These are phyloP conservation scores for Trichoderma hamatum DNA, from an alignment of 2,329 filamentous ascomycete genomes.

Conservation along the genomic window DNA sequence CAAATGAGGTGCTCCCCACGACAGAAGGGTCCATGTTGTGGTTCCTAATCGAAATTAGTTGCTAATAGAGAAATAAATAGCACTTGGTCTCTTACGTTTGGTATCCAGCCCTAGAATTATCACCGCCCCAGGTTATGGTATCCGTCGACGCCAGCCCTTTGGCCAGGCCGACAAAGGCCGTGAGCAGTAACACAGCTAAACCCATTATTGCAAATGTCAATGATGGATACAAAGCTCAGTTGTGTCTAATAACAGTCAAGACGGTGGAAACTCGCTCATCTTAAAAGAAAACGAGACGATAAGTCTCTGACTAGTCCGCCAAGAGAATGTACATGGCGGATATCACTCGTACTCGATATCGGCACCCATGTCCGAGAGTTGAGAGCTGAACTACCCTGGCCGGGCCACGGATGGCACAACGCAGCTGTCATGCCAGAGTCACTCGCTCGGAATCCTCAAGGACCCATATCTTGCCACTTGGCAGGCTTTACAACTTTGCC, in stretches of 20 bases:
- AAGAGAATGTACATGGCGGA: background rate
- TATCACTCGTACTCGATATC: background rate
- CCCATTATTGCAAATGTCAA: conserved; percentile 32
- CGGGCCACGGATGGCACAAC: background rate
- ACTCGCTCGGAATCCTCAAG: background rate
- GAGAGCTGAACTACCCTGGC: background rate
- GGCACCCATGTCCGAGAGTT: background rate
- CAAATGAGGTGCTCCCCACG: conserved; percentile 58
- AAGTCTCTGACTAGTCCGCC: background rate
- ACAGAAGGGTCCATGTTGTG: conserved; percentile 66
- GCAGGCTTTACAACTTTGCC: background rate
- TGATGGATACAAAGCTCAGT: background rate
- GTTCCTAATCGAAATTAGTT: conserved; percentile 43
- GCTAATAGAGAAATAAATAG: background rate
- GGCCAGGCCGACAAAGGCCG: conserved; percentile 41
- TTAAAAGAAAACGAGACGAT: background rate
- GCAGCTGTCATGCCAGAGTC: background rate
- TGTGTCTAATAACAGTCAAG: background rate
- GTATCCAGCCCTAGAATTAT: conserved; percentile 57
- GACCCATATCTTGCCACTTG: background rate
- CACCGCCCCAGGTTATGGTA: conserved; percentile 63
- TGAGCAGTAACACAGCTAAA: conserved; percentile 36
- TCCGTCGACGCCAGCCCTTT: conserved; percentile 50
- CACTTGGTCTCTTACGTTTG: conserved; percentile 46
- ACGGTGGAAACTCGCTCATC: background rate